These are phyloP conservation scores for Rhododendron griersonianum DNA, from an alignment of 148 eudicot genomes.

Conservation along the genomic window DNA sequence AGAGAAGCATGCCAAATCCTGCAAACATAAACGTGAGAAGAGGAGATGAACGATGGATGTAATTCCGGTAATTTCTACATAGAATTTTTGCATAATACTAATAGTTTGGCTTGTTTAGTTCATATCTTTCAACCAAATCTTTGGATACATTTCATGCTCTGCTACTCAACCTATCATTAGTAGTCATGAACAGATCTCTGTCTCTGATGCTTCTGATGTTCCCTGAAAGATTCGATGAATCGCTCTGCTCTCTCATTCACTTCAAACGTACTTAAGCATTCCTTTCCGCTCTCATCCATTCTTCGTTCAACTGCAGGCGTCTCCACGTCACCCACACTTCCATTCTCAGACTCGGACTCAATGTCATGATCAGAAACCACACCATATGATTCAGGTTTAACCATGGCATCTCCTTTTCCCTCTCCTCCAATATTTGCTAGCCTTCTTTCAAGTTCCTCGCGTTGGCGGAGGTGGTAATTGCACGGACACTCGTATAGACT, in stretches of 20 bases:
- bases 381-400: not conserved
- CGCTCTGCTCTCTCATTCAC: not conserved
- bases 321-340: not conserved
- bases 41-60: not conserved
- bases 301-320: not conserved
- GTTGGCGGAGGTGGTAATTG: not conserved
- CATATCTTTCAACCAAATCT: not conserved
- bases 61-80: not conserved
- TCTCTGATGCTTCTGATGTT: not conserved
- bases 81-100: not conserved
- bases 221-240: not conserved
- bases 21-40: not conserved
- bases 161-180: not conserved
- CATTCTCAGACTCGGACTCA: not conserved
- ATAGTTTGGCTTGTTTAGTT: not conserved
- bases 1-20: not conserved
- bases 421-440: not conserved
- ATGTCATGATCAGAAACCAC: not conserved
- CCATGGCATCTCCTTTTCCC: not conserved
- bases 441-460: not conserved
- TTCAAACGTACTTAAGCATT: not conserved
- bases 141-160: not conserved
- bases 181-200: not conserved
- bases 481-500: conserved; percentile 1
- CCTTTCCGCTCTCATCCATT: not conserved